Evolutionary conservation across 768 basidiomycete species (phyloP).

Genomic region (Phallus indusiatus): DNA sequence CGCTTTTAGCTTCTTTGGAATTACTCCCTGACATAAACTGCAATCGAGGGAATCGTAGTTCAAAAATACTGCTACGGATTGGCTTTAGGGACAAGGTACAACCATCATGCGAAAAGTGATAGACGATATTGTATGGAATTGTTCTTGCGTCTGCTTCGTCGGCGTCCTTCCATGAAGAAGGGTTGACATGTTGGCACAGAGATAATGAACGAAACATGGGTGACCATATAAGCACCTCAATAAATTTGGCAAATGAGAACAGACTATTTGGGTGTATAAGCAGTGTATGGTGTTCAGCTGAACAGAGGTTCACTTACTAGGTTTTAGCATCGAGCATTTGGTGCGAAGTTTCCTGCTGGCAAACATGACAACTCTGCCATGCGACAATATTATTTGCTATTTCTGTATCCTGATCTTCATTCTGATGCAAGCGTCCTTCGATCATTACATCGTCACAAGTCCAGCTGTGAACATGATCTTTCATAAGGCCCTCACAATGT

Average conservation of each 20-base stretch:
- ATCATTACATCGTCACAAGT: conserved; percentile 27
- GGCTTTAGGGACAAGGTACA: conserved; percentile 31
- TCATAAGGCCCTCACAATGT: conserved; percentile 21
- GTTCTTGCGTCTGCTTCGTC: conserved; percentile 16
- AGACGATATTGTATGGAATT: conserved; percentile 28
- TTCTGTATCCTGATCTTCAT: background rate
- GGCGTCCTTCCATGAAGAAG: conserved; percentile 20
- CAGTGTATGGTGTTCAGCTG: background rate
- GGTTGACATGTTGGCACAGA: conserved; percentile 38
- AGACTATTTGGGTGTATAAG: conserved; percentile 25
- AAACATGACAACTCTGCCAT: conserved; percentile 44
- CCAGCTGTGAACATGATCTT: conserved; percentile 38
- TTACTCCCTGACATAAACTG: conserved; percentile 32
- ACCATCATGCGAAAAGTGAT: conserved; percentile 31
- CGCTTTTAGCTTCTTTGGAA: conserved; percentile 1
- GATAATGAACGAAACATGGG: conserved; percentile 24
- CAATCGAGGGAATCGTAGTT: conserved; percentile 49
- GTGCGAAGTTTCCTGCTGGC: conserved; percentile 27
- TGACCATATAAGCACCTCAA: conserved; percentile 45
- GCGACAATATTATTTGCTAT: conserved; percentile 25
- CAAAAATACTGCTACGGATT: conserved; percentile 44
- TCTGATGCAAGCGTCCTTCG: conserved; percentile 13
- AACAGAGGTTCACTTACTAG: conserved; percentile 31
- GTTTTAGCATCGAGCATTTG: conserved; percentile 38
- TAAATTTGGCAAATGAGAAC: conserved; percentile 47